Evolutionary conservation across 2,329 filamentous ascomycete species (phyloP).

Genomic region (Seiridium cupressi): DNA sequence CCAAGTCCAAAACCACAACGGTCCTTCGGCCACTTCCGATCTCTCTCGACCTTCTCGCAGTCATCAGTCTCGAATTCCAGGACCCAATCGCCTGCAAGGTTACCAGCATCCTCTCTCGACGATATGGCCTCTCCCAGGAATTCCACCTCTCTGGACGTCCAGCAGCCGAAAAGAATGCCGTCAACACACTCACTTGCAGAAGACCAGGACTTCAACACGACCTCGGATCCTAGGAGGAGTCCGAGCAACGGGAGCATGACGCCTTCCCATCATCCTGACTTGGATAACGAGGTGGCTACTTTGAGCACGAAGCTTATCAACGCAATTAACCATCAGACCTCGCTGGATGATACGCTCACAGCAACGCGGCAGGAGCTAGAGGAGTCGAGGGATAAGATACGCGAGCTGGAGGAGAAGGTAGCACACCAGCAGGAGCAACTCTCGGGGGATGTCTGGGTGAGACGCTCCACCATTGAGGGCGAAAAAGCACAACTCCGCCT

Average conservation of each 20-base stretch:
- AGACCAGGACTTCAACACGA: conserved; percentile 64
- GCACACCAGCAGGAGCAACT: conserved; percentile 72
- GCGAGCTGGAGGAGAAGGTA: conserved; percentile 63
- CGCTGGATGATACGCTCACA: conserved; percentile 83
- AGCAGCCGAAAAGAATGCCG: conserved; percentile 30
- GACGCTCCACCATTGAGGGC: conserved; percentile 70
- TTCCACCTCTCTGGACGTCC: conserved; percentile 29
- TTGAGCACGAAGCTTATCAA: conserved; percentile 95
- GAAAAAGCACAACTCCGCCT: conserved; percentile 62
- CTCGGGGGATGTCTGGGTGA: conserved; percentile 71
- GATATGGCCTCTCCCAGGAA: conserved; percentile 21
- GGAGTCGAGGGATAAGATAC: conserved; percentile 63
- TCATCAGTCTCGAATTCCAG: conserved; percentile 36
- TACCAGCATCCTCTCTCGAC: conserved; percentile 22
- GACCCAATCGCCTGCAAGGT: conserved; percentile 34
- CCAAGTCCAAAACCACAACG: conserved; percentile 32
- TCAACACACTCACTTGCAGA: conserved; percentile 43
- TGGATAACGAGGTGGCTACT: conserved; percentile 75
- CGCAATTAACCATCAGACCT: conserved; percentile 94
- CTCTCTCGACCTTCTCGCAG: conserved; percentile 49
- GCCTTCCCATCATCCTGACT: conserved; percentile 49
- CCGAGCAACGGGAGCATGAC: conserved; percentile 34
- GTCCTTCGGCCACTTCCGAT: conserved; percentile 49
- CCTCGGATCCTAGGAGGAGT: conserved; percentile 62
- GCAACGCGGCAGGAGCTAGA: conserved; percentile 83